Evolutionary conservation across 257 asterid species (phyloP), one percentile per base, ranked within the genome.

Genomic region (Penstemon davidsonii): DNA sequence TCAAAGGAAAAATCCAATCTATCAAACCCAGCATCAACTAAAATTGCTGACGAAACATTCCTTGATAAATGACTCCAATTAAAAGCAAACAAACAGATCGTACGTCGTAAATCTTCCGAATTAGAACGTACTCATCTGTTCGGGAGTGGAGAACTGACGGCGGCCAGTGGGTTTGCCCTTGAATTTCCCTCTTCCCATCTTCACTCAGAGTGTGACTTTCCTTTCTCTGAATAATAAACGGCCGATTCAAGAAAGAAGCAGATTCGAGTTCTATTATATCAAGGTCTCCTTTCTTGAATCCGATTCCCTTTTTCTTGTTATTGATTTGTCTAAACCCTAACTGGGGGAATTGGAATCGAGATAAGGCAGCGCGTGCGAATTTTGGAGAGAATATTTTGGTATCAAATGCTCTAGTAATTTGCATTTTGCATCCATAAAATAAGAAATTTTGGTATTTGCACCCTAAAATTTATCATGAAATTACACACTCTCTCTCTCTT

Each of bases 91-190:
- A 19, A 36, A n/a, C 73, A 38, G 40, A 37, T 15, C 67, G 61
- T 49, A 9, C 8, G 7, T 11, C 10, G 19, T 40, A 62, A 33
- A 70, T n/a, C 50, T 11, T 7, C 33, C 52, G 73, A 46, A 71
- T 13, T 52, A n/a, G 53, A 72, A 63, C 85, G 36, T 75, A 83
- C 88, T 25, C 83, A 83, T 80, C 88, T 83, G 80, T 54, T 83
- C 88, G 8, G 83, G 85, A 42, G 85, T 83, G 62, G 88, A 83
- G 73, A 83, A 83, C 67, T 83, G 81, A 74, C 88, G 88, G 76
- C 88, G 88, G 73, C 88, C 88, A 64, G 85, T 83, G 67, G 88
- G 88, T 81, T 83, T 83, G 54, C 88, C 88, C 83, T 83, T 83
- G 76, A 83, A 83, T 74, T 83, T 83, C 58, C 88, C 88, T 70